Conservation (phyloP, 1,284 basidiomycete genomes). For the Bjerkandera adusta region DNA sequence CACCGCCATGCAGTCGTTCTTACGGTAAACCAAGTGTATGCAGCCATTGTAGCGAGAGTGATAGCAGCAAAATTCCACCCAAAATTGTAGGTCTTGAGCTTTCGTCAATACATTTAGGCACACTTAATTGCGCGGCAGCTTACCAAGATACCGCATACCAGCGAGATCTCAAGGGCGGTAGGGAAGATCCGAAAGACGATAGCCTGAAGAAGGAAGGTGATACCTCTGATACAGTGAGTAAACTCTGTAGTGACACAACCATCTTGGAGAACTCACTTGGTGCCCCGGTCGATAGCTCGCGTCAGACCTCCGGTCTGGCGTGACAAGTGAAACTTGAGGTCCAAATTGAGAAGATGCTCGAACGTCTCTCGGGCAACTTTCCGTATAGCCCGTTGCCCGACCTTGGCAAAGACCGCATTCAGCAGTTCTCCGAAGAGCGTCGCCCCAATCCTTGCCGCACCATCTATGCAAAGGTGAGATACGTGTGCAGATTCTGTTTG, state of each 20-base stretch:
- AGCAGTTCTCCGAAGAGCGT: slow-evolving; percentile 90
- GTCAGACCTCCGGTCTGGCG: slow-evolving; percentile 96
- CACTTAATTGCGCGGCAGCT: slow-evolving; percentile 24
- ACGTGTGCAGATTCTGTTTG: background rate
- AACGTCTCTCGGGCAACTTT: slow-evolving; percentile 94
- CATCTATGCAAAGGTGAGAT: slow-evolving; percentile 56
- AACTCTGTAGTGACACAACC: slow-evolving; percentile 1
- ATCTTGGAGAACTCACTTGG: slow-evolving; percentile 63
- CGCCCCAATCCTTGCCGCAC: slow-evolving; percentile 86
- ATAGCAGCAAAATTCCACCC: slow-evolving; percentile 96
- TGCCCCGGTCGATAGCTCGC: slow-evolving; percentile 94
- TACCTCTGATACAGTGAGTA: slow-evolving; percentile 61
- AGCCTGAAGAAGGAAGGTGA: slow-evolving; percentile 92
- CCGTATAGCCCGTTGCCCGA: slow-evolving; percentile 92
- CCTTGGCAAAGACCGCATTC: slow-evolving; percentile 96
- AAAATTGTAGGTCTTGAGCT: slow-evolving; percentile 94
- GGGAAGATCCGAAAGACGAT: slow-evolving; percentile 95
- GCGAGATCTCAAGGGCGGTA: slow-evolving; percentile 92
- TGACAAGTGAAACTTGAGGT: slow-evolving; percentile 91
- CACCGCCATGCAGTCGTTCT: slow-evolving; percentile 94
- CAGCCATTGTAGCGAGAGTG: slow-evolving; percentile 81
- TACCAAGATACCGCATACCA: slow-evolving; percentile 96
- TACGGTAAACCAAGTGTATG: slow-evolving; percentile 98
- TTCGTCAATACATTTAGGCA: no score
- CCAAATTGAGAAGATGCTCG: slow-evolving; percentile 87